These are phyloP conservation scores for Pascua guehoae DNA, from an alignment of 1,284 basidiomycete genomes.

Conservation along the genomic window DNA sequence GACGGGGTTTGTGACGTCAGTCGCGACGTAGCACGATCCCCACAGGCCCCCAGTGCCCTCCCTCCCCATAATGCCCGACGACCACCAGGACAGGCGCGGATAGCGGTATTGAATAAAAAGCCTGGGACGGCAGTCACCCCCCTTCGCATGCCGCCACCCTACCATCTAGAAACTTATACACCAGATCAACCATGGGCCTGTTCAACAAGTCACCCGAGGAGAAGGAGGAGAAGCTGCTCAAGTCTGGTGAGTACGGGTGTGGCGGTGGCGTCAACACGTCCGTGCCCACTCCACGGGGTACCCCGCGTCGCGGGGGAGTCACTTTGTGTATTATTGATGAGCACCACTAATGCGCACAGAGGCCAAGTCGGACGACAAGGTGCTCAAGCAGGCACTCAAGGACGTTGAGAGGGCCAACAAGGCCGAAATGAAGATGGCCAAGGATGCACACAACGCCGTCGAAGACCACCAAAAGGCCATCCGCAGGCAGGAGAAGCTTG, in stretches of 20 bases:
- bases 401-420: constrained; percentile 39
- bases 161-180: no score
- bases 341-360: constrained; percentile 11
- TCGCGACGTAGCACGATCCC: no score
- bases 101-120: no score
- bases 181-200: constrained; percentile 33
- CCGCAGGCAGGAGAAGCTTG: constrained; percentile 34
- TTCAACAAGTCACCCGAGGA: constrained; percentile 39
- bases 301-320: neutral
- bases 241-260: constrained; percentile 29
- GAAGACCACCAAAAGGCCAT: constrained; percentile 36
- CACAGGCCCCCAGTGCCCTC: no score
- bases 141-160: no score
- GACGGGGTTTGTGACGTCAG: no score
- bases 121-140: no score
- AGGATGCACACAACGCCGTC: constrained; percentile 31
- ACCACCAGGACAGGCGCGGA: no score
- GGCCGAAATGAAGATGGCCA: constrained; percentile 34
- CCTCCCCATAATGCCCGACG: no score
- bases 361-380: constrained; percentile 28
- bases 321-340: no score
- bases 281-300: no score
- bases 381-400: constrained; percentile 35
- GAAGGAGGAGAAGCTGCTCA: constrained; percentile 40
- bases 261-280: no score